phyloP scores from a whole-genome alignment of 305 asterid genomes.

The Rubia peregrina region DNA sequence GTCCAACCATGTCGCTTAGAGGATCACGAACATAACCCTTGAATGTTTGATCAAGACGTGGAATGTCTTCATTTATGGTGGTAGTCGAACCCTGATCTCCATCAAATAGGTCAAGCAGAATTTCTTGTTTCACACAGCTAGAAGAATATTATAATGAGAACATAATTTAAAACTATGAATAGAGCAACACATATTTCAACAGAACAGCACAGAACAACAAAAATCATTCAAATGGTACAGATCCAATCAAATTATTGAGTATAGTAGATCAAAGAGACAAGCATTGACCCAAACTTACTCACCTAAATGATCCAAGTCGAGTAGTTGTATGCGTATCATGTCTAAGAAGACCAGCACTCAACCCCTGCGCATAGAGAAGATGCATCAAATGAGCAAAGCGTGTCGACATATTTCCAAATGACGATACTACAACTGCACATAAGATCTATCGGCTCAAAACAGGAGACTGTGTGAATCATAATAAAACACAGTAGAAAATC shows the following conservation, averaged over 20 bases:
- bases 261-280: neutral
- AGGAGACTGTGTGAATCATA: neutral
- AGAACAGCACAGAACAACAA: neutral
- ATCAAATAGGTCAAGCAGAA: too few relatives aligned
- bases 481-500: neutral
- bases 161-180: too few relatives aligned
- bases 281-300: slow-evolving; percentile 18
- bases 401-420: neutral
- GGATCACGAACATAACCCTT: too few relatives aligned
- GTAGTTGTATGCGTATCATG: slow-evolving; percentile 89
- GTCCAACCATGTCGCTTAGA: too few relatives aligned
- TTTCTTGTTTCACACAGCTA: too few relatives aligned
- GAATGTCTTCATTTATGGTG: too few relatives aligned
- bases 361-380: slow-evolving; percentile 41
- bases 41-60: too few relatives aligned
- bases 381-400: neutral
- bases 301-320: slow-evolving; percentile 81
- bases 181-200: too few relatives aligned
- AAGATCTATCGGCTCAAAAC: neutral
- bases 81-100: too few relatives aligned
- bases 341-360: slow-evolving; percentile 85
- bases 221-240: neutral
- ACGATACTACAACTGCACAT: neutral
- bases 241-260: neutral
- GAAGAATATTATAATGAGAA: too few relatives aligned